phyloP scores from a whole-genome alignment of 2,329 filamentous ascomycete species.

The Phialemoniopsis sp. region DNA sequence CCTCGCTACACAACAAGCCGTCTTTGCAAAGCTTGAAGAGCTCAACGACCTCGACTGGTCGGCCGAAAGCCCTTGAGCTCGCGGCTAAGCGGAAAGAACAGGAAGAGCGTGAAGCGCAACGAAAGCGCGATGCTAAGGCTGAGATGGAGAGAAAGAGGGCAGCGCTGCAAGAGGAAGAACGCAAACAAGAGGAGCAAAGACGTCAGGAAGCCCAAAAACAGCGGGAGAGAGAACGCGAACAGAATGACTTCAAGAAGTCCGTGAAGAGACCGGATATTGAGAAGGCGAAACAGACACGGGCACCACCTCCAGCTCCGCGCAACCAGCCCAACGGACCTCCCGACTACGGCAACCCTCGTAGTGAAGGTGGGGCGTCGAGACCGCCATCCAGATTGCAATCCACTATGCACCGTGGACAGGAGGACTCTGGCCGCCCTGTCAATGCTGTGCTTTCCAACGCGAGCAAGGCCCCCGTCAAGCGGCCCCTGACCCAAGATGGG shows the following conservation, averaged over 20 bases:
- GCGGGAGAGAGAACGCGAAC: constrained; percentile 56
- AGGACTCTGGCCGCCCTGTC: constrained; percentile 58
- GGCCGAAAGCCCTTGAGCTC: constrained; percentile 68
- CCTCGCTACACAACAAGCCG: constrained; percentile 56
- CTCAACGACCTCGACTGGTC: constrained; percentile 57
- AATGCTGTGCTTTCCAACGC: constrained; percentile 58
- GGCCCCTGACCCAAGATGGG: constrained; percentile 63
- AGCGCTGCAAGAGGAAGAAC: constrained; percentile 61
- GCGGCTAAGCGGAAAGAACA: constrained; percentile 81
- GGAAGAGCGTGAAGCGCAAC: constrained; percentile 75
- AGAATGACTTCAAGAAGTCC: constrained; percentile 62
- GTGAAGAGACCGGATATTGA: constrained; percentile 61
- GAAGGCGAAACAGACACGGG: constrained; percentile 60
- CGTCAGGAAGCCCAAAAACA: constrained; percentile 60
- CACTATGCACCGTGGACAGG: constrained; percentile 44
- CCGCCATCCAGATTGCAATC: constrained; percentile 57
- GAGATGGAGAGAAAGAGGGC: constrained; percentile 76
- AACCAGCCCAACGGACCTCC: constrained; percentile 48
- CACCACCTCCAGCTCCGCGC: constrained; percentile 56
- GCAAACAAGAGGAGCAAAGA: constrained; percentile 51
- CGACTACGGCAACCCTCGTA: constrained; percentile 30
- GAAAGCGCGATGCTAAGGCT: constrained; percentile 76
- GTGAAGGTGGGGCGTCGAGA: constrained; percentile 29
- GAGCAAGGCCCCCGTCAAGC: constrained; percentile 70
- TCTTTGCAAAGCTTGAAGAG: constrained; percentile 60